A percentile compares a stretch with the other conserved stretches of the same genome.
phyloP scores from a whole-genome alignment of 2,329 filamentous ascomycete species.

The Fusarium neocosmosporiellum region DNA sequence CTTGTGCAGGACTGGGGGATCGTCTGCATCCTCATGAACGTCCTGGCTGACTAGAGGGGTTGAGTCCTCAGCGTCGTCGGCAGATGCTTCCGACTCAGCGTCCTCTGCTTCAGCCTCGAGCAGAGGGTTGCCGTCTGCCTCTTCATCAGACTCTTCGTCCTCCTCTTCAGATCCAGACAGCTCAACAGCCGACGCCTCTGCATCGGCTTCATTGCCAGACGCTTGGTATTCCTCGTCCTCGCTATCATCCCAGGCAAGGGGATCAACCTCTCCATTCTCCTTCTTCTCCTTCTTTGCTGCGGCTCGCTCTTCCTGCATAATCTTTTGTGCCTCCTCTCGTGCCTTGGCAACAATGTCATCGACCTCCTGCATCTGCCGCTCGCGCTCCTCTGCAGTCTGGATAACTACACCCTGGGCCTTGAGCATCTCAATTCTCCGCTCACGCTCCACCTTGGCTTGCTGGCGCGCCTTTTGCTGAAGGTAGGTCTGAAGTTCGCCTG shows the following conservation, averaged over 20 bases:
- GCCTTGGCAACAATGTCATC: slow-evolving; percentile 91
- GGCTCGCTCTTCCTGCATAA: slow-evolving; percentile 81
- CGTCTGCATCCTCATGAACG: slow-evolving; percentile 47
- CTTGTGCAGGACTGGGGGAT: slow-evolving; percentile 54
- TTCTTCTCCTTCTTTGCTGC: slow-evolving; percentile 74
- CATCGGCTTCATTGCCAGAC: slow-evolving; percentile 51
- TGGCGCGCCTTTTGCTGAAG: slow-evolving; percentile 79
- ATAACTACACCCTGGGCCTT: slow-evolving; percentile 83
- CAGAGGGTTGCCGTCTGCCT: slow-evolving; percentile 47
- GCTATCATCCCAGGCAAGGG: slow-evolving; percentile 67
- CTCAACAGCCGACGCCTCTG: slow-evolving; percentile 54
- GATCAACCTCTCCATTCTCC: slow-evolving; percentile 59
- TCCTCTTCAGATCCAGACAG: slow-evolving; percentile 59
- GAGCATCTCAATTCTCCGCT: slow-evolving; percentile 80
- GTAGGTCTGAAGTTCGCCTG: slow-evolving; percentile 73
- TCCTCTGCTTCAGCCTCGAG: slow-evolving; percentile 56
- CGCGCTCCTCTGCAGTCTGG: slow-evolving; percentile 87
- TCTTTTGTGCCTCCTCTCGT: slow-evolving; percentile 77
- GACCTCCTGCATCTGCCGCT: slow-evolving; percentile 82
- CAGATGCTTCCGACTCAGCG: slow-evolving; percentile 49
- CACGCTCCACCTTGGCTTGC: slow-evolving; percentile 82
- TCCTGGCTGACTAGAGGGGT: slow-evolving; percentile 55
- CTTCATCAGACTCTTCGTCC: slow-evolving; percentile 50
- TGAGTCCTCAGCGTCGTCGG: slow-evolving; percentile 34
- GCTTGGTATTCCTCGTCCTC: slow-evolving; percentile 64